These are phyloP conservation scores for Solanum pinnatisectum DNA, from an alignment of 257 asterid genomes.

Conservation along the genomic window DNA sequence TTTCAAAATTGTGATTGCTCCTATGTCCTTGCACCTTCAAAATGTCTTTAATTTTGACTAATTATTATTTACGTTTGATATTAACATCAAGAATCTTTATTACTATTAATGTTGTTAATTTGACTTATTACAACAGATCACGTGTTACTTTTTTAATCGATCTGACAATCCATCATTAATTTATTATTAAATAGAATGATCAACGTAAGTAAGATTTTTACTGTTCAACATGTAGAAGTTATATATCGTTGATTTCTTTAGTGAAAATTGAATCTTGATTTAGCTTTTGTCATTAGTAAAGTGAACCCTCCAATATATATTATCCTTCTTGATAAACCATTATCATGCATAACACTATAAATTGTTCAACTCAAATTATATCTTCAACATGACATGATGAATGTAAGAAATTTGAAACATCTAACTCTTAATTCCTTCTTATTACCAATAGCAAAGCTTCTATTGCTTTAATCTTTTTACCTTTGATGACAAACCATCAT, in stretches of 20 bases:
- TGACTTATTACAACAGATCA: not conserved
- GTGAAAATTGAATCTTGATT: not conserved
- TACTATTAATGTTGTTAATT: not conserved
- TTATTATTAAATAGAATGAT: not conserved
- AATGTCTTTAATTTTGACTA: no score
- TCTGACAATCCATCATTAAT: not conserved
- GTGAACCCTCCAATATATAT: not conserved
- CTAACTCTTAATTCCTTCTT: not conserved
- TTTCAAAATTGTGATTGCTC: not conserved
- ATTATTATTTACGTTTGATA: not conserved
- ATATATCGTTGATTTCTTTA: accelerated
- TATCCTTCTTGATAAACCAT: not conserved
- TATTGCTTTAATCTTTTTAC: not conserved
- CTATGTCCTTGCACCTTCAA: not conserved
- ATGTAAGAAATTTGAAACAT: not conserved
- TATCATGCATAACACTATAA: not conserved
- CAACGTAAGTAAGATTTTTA: not conserved
- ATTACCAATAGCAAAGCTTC: not conserved
- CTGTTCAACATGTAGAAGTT: not conserved
- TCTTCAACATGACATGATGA: not conserved
- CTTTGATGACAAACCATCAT: not conserved
- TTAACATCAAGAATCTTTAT: not conserved
- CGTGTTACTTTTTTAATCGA: not conserved
- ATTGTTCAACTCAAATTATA: not conserved
- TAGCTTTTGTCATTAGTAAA: not conserved